These are phyloP conservation scores for Cladophialophora yegresii DNA, from an alignment of 2,329 filamentous ascomycete genomes.

Conservation along the genomic window DNA sequence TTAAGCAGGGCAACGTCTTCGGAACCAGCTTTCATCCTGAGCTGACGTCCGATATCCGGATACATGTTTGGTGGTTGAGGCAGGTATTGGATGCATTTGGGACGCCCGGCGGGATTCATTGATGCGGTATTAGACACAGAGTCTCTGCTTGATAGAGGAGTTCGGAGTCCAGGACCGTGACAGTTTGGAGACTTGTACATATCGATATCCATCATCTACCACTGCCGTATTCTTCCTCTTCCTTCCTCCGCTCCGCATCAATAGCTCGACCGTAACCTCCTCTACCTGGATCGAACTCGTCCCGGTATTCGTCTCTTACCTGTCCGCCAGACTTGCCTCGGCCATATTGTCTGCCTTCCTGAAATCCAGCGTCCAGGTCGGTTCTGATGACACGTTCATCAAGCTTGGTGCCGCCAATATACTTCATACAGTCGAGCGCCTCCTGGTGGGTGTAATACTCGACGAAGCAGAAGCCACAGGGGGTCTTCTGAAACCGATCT, in stretches of 20 bases:
- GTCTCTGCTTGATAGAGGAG: background rate
- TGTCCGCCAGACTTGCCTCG: slow-evolving; percentile 94
- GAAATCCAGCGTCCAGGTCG: slow-evolving; percentile 92
- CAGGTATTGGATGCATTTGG: slow-evolving; percentile 58
- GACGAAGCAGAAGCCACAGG: slow-evolving; percentile 98
- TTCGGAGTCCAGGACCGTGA: background rate
- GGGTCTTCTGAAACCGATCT: slow-evolving; percentile 94
- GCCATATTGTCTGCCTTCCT: slow-evolving; percentile 93
- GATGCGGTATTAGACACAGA: background rate
- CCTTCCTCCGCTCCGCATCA: slow-evolving; percentile 61
- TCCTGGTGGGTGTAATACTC: slow-evolving; percentile 99
- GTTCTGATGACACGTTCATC: slow-evolving; percentile 96
- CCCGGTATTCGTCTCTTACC: slow-evolving; percentile 94
- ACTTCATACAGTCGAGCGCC: slow-evolving; percentile 97
- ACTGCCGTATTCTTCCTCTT: slow-evolving; percentile 62
- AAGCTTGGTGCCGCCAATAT: slow-evolving; percentile 94
- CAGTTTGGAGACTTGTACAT: background rate
- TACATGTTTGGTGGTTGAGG: slow-evolving; percentile 90
- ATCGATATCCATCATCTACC: slow-evolving; percentile 39
- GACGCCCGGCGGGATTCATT: slow-evolving; percentile 34
- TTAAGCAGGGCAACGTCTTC: slow-evolving; percentile 86
- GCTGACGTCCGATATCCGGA: slow-evolving; percentile 80
- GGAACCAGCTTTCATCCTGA: slow-evolving; percentile 97
- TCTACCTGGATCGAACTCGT: slow-evolving; percentile 93
- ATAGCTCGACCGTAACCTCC: slow-evolving; percentile 84